phyloP scores from a whole-genome alignment of 202 grass and related monocot species.

The Saccharum hybrid region DNA sequence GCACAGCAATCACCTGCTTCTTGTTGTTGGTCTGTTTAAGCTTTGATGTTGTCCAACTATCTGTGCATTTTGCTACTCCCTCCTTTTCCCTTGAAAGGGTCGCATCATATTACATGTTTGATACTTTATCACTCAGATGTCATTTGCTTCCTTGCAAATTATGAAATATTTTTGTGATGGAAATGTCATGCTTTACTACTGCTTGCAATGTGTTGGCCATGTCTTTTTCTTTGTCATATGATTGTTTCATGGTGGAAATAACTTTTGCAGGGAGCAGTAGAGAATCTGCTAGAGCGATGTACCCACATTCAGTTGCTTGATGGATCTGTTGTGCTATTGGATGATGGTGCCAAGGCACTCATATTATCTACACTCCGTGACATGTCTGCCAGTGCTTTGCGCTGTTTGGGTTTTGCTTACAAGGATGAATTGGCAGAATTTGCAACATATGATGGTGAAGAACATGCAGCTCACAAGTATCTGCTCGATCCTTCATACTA shows the following conservation, averaged over 20 bases:
- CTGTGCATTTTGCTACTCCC: constrained; percentile 2
- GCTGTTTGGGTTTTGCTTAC: constrained; percentile 96
- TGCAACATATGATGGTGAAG: constrained; percentile 83
- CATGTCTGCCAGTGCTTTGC: constrained; percentile 89
- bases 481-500: constrained; percentile 88
- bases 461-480: constrained; percentile 87
- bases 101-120: not conserved
- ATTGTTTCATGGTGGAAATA: constrained; percentile 35
- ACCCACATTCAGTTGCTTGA: constrained; percentile 74
- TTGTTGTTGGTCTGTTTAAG: constrained; percentile 10
- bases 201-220: not conserved
- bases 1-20: not conserved
- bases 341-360: constrained; percentile 66
- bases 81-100: not conserved
- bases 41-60: not conserved
- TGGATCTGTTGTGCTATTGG: constrained; percentile 82
- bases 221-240: not conserved
- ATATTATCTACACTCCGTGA: constrained; percentile 66
- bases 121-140: not conserved
- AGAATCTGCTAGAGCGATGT: constrained; percentile 93
- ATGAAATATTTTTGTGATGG: constrained; percentile 14
- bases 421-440: constrained; percentile 94
- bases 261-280: constrained; percentile 90
- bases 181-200: not conserved
- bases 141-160: constrained; percentile 20